These are phyloP conservation scores for Coffea humblotiana DNA, from an alignment of 305 asterid genomes.

Conservation along the genomic window DNA sequence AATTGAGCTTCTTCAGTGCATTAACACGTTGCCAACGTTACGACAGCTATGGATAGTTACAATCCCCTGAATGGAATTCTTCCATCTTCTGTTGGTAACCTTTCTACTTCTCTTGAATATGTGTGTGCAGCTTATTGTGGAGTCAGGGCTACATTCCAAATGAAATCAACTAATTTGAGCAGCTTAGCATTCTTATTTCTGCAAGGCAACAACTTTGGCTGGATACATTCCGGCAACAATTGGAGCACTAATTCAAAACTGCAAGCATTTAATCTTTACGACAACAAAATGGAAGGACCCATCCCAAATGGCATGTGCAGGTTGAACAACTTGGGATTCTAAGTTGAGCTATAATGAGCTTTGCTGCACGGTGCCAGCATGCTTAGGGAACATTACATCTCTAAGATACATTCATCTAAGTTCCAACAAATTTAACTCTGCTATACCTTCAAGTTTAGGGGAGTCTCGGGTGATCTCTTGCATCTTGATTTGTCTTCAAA, in stretches of 20 bases:
- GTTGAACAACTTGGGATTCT: no score
- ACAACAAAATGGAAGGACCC: constrained; percentile 23
- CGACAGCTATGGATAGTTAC: constrained; percentile 11
- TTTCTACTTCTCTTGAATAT: constrained; percentile 29
- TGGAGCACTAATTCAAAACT: constrained; percentile 25
- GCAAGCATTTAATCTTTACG: constrained; percentile 27
- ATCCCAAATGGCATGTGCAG: no score
- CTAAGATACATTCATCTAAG: no score
- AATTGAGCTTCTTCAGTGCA: constrained; percentile 30
- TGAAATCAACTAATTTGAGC: no score
- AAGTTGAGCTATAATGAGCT: no score
- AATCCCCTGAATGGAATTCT: constrained; percentile 39
- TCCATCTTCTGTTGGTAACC: constrained; percentile 45
- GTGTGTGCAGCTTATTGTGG: constrained; percentile 15
- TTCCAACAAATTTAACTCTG: no score
- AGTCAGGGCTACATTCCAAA: no score
- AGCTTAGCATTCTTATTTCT: constrained; percentile 25
- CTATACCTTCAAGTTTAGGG: not conserved
- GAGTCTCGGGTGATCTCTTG: not conserved
- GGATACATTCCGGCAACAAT: constrained; percentile 31
- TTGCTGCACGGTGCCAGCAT: no score
- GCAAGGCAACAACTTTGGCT: constrained; percentile 34
- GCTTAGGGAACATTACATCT: no score
- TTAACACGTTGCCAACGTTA: constrained; percentile 33
- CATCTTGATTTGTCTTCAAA: no score